phyloP scores from a whole-genome alignment of 2,329 filamentous ascomycete species.

The Trichoderma atrobrunneum region DNA sequence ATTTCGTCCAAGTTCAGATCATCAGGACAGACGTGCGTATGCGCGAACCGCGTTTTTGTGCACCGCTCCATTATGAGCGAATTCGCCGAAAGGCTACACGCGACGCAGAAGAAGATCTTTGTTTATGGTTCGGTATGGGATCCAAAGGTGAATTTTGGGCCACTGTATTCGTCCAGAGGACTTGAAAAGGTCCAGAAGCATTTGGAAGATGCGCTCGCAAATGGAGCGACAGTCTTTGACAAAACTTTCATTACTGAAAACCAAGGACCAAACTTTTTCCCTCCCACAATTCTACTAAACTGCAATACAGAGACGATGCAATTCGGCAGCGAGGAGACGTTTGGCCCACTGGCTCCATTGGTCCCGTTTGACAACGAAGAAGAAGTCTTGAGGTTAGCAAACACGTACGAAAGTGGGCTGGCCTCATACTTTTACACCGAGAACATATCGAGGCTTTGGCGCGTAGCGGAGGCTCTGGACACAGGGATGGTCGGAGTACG shows the following conservation, averaged over 20 bases:
- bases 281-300: not conserved
- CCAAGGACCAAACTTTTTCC: not conserved
- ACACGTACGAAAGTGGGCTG: not conserved
- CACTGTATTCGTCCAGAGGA: constrained; percentile 56
- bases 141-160: constrained; percentile 58
- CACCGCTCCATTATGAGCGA: not conserved
- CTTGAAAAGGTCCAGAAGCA: constrained; percentile 62
- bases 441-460: not conserved
- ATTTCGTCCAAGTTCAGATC: not conserved
- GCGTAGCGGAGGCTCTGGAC: not conserved
- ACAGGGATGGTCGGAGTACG: constrained; percentile 66
- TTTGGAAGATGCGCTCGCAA: constrained; percentile 61
- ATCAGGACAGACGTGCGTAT: not conserved
- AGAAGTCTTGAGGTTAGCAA: not conserved
- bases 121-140: constrained; percentile 35
- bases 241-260: not conserved
- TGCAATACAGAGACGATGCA: not conserved
- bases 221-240: constrained; percentile 42
- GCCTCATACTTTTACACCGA: not conserved
- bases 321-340: not conserved
- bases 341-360: not conserved
- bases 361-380: not conserved
- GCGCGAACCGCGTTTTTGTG: not conserved
- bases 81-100: not conserved
- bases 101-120: not conserved